A percentile compares a stretch with the other conserved stretches of the same genome.
Evolutionary conservation across 805 yeast species (phyloP).

Genomic region (Zygosaccharomyces gambellarensis): DNA sequence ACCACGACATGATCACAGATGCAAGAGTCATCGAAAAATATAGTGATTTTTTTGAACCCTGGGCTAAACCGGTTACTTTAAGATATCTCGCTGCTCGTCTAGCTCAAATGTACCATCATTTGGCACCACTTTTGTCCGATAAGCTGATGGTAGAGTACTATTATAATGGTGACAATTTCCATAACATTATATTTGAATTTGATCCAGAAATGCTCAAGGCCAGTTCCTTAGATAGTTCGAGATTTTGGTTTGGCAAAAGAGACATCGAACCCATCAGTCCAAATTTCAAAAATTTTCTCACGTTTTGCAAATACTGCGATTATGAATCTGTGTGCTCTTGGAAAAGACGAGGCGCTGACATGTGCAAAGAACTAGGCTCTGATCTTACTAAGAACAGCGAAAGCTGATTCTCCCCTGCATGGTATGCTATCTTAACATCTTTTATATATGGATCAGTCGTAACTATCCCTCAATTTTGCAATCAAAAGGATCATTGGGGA

Average conservation of each 20-base stretch:
- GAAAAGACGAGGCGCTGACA: slow-evolving; percentile 27
- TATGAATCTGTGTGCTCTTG: slow-evolving; percentile 44
- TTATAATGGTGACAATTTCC: slow-evolving; percentile 40
- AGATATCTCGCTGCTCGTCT: slow-evolving; percentile 52
- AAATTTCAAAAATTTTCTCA: slow-evolving; percentile 32
- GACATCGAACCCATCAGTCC: slow-evolving; percentile 42
- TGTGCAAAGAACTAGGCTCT: slow-evolving; percentile 13
- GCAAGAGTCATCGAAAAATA: slow-evolving; percentile 22
- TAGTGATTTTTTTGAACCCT: slow-evolving; percentile 35
- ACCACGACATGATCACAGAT: slow-evolving; percentile 18
- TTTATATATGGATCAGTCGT: no score
- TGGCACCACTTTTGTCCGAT: slow-evolving; percentile 35
- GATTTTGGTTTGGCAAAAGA: slow-evolving; percentile 58
- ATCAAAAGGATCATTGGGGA: background rate
- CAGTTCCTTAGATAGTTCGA: slow-evolving; percentile 35
- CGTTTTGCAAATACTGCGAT: slow-evolving; percentile 52
- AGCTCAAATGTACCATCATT: slow-evolving; percentile 39
- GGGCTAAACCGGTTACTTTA: slow-evolving; percentile 55
- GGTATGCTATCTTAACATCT: background rate
- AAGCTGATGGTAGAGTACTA: slow-evolving; percentile 50
- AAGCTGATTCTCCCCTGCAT: background rate
- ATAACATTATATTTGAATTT: slow-evolving; percentile 39
- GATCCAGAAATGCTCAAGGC: slow-evolving; percentile 30
- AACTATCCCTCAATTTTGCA: background rate
- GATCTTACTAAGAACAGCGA: slow-evolving; percentile 6